Evolutionary conservation across 257 asterid species (phyloP), one percentile per base, ranked within the genome.

Genomic region (Solanum paucissectum): DNA sequence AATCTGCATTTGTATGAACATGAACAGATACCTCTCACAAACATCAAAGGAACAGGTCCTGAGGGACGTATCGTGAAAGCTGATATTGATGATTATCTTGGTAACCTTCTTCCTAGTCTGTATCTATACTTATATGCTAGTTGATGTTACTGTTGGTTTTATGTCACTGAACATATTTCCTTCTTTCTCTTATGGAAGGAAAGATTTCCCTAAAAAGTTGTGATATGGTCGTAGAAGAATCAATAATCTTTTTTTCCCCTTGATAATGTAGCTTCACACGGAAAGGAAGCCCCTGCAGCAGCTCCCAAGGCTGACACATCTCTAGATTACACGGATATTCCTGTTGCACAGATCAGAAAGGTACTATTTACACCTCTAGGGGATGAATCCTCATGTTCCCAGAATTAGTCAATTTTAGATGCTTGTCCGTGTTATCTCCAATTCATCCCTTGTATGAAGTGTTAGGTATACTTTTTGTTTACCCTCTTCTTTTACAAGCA

Each of bases 51-150:
- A 90, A 95, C 99, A 85, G 99, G 99, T 92, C 96, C 98, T 38
- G 99, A 95, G 87, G 99, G 99, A 23, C 94, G 93, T 89, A 93
- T 97, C 86, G 98, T 97, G 90, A 97, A 97, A 93, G 99, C 98
- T 87, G 99, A 95, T 73, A 89, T 97, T 91, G 99, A 97, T 91
- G 98, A 95, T 86, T 94, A 94, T 93, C 92, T 97, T 86, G 99
- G 99, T 97, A 95, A 75, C 83, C 87, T 34, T 92, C 82, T 88
- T 32, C 12, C 32, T 8, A 32, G 83, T 46, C 25, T 86, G 49
- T 25, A 20, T 46, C n/a, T 46, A 5, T 42, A 44, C 66, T 86
- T 86, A 68, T 46, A 69, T 72, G 83, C 88, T 71, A 27, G 79
- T 44, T 34, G 71, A 86, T 71, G 36, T 72, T 32, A 29, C 42